A percentile compares a stretch with the other conserved stretches of the same genome.
Evolutionary conservation across 371 early-diverging fungal species (phyloP).

Genomic region (Mucor mucedo): DNA sequence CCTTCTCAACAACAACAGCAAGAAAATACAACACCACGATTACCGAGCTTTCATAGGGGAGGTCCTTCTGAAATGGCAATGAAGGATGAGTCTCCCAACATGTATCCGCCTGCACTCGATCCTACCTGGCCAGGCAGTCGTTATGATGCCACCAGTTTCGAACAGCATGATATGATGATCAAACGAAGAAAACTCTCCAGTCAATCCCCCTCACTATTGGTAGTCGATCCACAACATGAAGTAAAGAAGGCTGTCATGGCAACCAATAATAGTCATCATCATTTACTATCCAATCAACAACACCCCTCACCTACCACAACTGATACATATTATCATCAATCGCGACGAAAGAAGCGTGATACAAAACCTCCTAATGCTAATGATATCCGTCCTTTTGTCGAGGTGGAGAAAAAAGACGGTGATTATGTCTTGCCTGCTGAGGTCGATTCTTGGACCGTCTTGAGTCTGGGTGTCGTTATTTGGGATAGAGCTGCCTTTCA

Average conservation of each 20-base stretch:
- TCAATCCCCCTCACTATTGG: neutral
- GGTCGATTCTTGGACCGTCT: conserved; percentile 78
- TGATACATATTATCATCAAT: conserved; percentile 45
- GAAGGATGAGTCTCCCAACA: neutral
- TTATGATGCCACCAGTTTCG: conserved; percentile 23
- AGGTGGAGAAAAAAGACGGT: conserved; percentile 67
- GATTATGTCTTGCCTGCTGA: conserved; percentile 75
- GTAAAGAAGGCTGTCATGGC: neutral
- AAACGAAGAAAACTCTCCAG: conserved; percentile 15
- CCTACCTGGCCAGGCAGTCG: conserved; percentile 32
- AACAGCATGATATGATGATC: conserved; percentile 8
- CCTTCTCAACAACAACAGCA: neutral
- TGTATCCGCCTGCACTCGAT: conserved; percentile 21
- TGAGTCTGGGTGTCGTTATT: conserved; percentile 72
- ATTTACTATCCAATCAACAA: neutral
- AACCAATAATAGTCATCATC: neutral
- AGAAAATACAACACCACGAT: conserved; percentile 15
- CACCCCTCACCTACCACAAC: conserved; percentile 7
- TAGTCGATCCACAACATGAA: no score
- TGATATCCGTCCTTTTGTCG: conserved; percentile 43
- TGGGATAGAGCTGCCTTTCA: conserved; percentile 82
- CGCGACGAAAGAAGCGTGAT: conserved; percentile 43
- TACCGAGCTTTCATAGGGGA: conserved; percentile 13
- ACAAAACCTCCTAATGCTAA: conserved; percentile 49
- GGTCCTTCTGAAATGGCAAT: conserved; percentile 6